phyloP scores from a whole-genome alignment of 768 basidiomycete species.

The Amanita exitialis region DNA sequence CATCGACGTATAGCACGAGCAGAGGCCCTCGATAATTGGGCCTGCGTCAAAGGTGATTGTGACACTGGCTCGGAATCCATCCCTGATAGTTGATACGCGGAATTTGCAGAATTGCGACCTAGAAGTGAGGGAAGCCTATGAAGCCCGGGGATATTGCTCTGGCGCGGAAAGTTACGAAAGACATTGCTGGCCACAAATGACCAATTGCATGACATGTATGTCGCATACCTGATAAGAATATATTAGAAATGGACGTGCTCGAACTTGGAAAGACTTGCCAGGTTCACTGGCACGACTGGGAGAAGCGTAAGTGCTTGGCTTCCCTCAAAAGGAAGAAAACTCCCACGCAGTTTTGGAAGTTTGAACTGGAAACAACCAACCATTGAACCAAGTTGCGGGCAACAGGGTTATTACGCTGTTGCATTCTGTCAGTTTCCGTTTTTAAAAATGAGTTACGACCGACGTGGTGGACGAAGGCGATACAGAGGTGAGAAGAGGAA shows the following conservation, averaged over 20 bases:
- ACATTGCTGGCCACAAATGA: conserved; percentile 39
- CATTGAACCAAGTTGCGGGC: neutral
- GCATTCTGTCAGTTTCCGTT: conserved; percentile 8
- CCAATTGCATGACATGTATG: conserved; percentile 66
- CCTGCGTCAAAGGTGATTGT: neutral
- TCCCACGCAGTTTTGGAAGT: neutral
- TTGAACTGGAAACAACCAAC: neutral
- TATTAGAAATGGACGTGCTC: neutral
- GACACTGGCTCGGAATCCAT: neutral
- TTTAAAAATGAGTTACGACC: conserved; percentile 47
- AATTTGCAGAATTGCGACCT: neutral
- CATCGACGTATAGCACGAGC: conserved; percentile 42
- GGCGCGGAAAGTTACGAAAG: conserved; percentile 11
- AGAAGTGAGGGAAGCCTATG: neutral
- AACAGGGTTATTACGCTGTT: neutral
- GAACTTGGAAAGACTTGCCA: conserved; percentile 7
- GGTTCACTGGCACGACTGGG: conserved; percentile 1
- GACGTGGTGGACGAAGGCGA: conserved; percentile 38
- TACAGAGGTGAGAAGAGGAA: conserved; percentile 40
- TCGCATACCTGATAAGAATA: conserved; percentile 35
- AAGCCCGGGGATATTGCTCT: neutral
- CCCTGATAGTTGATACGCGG: neutral
- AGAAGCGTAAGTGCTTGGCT: neutral
- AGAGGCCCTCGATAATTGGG: conserved; percentile 22
- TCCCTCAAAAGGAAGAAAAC: neutral